Conservation (phyloP, 1,284 basidiomycete genomes). For the Ceratobasidium papillatum region DNA sequence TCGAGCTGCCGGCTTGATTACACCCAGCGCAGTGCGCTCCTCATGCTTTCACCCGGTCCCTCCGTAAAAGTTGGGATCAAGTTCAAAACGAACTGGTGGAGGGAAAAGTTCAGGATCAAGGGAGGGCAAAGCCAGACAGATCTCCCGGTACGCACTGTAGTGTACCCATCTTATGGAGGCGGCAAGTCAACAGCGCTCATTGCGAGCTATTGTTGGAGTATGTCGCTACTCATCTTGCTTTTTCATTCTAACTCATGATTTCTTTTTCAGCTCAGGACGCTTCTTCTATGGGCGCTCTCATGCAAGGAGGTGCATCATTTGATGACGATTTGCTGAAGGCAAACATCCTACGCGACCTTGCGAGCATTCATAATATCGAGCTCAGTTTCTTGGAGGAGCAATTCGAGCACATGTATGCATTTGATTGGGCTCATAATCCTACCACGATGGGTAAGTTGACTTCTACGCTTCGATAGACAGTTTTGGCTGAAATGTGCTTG, state of each 20-base stretch:
- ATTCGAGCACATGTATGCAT: constrained; percentile 21
- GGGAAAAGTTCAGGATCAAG: constrained; percentile 23
- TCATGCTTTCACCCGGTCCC: constrained; percentile 48
- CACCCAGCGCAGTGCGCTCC: constrained; percentile 48
- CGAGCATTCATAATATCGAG: background rate
- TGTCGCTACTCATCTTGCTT: background rate
- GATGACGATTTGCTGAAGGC: background rate
- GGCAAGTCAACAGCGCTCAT: constrained; percentile 12
- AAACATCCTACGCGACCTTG: background rate
- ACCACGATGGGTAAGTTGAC: constrained; percentile 4
- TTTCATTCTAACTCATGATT: background rate
- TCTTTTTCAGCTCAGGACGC: constrained; percentile 18
- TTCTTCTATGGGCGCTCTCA: background rate
- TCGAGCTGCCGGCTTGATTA: constrained; percentile 46
- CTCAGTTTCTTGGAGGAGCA: background rate
- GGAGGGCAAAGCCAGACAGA: constrained; percentile 48
- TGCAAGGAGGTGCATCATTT: background rate
- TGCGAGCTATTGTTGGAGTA: constrained; percentile 30
- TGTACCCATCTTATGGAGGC: constrained; percentile 24
- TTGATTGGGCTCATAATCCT: constrained; percentile 16
- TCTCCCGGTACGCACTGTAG: constrained; percentile 40
- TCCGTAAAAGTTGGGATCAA: constrained; percentile 53
- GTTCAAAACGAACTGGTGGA: constrained; percentile 55
- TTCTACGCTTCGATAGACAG: background rate
- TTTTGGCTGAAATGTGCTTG: background rate